Evolutionary conservation across 2,329 filamentous ascomycete species (phyloP).

Genomic region (Epichloe sylvatica): DNA sequence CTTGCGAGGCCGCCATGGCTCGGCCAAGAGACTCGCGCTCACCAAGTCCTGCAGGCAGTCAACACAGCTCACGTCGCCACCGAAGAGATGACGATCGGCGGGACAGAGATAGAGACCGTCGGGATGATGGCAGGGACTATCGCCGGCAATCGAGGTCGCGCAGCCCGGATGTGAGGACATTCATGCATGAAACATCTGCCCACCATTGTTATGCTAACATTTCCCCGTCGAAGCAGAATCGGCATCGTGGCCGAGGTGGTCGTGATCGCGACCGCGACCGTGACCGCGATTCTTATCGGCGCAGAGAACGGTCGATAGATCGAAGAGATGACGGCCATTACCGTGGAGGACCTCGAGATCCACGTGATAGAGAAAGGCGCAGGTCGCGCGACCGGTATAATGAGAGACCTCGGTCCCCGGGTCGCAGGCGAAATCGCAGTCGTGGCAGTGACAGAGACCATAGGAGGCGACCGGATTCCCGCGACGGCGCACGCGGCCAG

Average conservation of each 20-base stretch:
- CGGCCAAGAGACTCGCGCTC: constrained; percentile 60
- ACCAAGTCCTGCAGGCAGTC: constrained; percentile 88
- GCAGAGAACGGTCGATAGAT: constrained; percentile 57
- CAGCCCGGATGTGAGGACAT: constrained; percentile 45
- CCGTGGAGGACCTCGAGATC: constrained; percentile 45
- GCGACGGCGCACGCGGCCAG: constrained; percentile 48
- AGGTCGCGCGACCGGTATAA: constrained; percentile 47
- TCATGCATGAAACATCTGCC: constrained; percentile 9
- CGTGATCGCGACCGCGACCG: constrained; percentile 30
- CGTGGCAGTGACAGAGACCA: constrained; percentile 51
- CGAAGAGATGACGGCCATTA: constrained; percentile 52
- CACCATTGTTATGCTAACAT: constrained; percentile 25
- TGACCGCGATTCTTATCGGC: constrained; percentile 44
- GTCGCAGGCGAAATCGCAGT: constrained; percentile 45
- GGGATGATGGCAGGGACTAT: constrained; percentile 34
- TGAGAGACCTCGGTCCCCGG: constrained; percentile 45
- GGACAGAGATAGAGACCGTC: constrained; percentile 36
- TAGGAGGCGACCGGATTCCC: constrained; percentile 61
- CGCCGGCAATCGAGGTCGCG: constrained; percentile 47
- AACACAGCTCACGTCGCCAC: constrained; percentile 56
- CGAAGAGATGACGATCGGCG: constrained; percentile 48
- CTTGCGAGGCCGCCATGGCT: constrained; percentile 39
- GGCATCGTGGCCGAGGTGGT: constrained; percentile 41
- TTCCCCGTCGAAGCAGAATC: constrained; percentile 31
- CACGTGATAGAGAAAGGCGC: constrained; percentile 42